Percentiles rank a stretch among this genome's conserved stretches.
phyloP scores from a whole-genome alignment of 1,284 basidiomycete species.

The Tilletia walkeri region DNA sequence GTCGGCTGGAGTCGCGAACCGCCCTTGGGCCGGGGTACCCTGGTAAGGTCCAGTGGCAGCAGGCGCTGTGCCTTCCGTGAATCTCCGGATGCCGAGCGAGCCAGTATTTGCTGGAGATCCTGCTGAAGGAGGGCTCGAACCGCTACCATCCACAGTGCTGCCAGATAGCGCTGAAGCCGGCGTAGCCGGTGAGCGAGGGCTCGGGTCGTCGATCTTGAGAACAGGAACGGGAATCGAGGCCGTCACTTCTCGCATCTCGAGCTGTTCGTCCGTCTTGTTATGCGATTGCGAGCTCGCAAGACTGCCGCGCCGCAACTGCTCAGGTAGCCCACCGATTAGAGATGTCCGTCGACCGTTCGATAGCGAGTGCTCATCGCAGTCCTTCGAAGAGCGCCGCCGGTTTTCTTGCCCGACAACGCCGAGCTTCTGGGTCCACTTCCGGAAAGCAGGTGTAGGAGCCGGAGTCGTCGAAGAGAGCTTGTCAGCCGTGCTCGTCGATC shows the following conservation, averaged over 20 bases:
- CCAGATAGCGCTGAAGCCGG: background rate
- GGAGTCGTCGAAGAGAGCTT: slow-evolving; percentile 22
- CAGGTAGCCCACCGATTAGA: background rate
- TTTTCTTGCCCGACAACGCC: slow-evolving; percentile 4
- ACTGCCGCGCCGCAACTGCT: background rate
- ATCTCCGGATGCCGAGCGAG: slow-evolving; percentile 33
- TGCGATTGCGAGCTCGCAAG: slow-evolving; percentile 3
- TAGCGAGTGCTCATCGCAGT: slow-evolving; percentile 23
- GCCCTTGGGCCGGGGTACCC: slow-evolving; percentile 16
- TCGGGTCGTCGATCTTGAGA: slow-evolving; percentile 20
- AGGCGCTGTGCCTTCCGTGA: slow-evolving; percentile 20
- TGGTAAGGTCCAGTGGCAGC: slow-evolving; percentile 19
- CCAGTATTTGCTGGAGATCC: background rate
- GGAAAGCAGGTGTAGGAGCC: background rate
- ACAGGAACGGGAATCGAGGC: slow-evolving; percentile 22
- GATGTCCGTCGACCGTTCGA: slow-evolving; percentile 16
- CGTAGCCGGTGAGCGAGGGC: background rate
- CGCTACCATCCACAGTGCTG: background rate
- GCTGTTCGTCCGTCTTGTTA: slow-evolving; percentile 28
- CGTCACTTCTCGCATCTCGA: slow-evolving; percentile 36
- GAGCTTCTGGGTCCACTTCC: slow-evolving; percentile 23
- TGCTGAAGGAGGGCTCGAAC: background rate
- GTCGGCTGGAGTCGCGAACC: slow-evolving; percentile 29
- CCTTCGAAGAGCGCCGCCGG: slow-evolving; percentile 21
- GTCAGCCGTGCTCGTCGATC: slow-evolving; percentile 20